These are phyloP conservation scores for Hypomyces rosellus DNA, from an alignment of 2,329 filamentous ascomycete species.

Conservation along the genomic window DNA sequence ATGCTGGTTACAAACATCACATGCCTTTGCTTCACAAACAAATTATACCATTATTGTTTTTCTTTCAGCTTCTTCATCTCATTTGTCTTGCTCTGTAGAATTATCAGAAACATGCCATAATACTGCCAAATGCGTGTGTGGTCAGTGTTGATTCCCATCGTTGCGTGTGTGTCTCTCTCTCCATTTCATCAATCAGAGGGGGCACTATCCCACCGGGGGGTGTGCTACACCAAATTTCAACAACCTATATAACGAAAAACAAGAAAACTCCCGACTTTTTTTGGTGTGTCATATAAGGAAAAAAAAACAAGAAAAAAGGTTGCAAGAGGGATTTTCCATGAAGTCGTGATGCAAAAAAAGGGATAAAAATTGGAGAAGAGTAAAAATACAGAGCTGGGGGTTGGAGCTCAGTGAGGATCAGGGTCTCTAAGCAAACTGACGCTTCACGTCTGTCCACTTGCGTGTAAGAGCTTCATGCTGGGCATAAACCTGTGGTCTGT, in stretches of 20 bases:
- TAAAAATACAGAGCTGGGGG: background rate
- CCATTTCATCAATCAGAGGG: constrained; percentile 6
- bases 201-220: background rate
- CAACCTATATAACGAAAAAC: background rate
- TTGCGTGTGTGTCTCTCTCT: background rate
- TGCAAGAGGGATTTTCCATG: background rate
- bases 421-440: constrained; percentile 42
- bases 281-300: background rate
- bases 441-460: constrained; percentile 70
- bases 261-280: constrained; percentile 8
- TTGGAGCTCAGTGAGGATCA: background rate
- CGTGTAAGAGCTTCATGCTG: constrained; percentile 66
- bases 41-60: constrained; percentile 4
- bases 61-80: background rate
- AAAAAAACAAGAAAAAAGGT: background rate
- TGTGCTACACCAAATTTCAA: background rate
- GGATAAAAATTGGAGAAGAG: background rate
- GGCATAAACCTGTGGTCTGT: constrained; percentile 53
- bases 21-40: constrained; percentile 1
- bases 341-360: constrained; percentile 8
- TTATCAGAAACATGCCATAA: constrained; percentile 6
- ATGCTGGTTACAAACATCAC: background rate
- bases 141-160: constrained; percentile 1
- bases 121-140: constrained; percentile 2
- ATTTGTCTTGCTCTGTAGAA: constrained; percentile 2